Percentiles rank a stretch among this genome's conserved stretches.
phyloP scores from a whole-genome alignment of 2,329 filamentous ascomycete species.

The Cordyceps militaris region DNA sequence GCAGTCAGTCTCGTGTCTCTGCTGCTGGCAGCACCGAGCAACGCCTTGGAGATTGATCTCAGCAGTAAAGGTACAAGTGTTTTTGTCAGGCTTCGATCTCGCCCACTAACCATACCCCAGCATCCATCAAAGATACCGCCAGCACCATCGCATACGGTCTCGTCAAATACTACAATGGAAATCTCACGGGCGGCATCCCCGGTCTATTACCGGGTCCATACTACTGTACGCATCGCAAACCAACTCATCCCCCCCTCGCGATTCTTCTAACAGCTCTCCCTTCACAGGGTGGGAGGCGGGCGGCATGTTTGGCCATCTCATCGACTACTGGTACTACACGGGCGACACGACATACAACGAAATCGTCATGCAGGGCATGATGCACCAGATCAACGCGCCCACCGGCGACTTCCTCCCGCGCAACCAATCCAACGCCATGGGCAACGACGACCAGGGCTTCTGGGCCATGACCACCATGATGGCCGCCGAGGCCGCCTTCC shows the following conservation, averaged over 20 bases:
- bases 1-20: background rate
- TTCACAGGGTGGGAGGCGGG: slow-evolving; percentile 53
- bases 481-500: slow-evolving; percentile 64
- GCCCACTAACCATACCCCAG: slow-evolving; percentile 22
- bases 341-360: slow-evolving; percentile 54
- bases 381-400: slow-evolving; percentile 44
- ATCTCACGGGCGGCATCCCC: slow-evolving; percentile 50
- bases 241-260: slow-evolving; percentile 18
- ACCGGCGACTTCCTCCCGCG: slow-evolving; percentile 51
- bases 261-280: slow-evolving; percentile 11
- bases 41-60: background rate
- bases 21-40: background rate
- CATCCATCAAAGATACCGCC: slow-evolving; percentile 43
- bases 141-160: slow-evolving; percentile 41
- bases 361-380: slow-evolving; percentile 45
- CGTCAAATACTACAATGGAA: slow-evolving; percentile 47
- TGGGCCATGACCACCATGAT: slow-evolving; percentile 68
- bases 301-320: slow-evolving; percentile 55
- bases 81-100: background rate
- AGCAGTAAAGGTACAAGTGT: background rate
- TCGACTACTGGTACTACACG: slow-evolving; percentile 61
- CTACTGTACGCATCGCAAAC: slow-evolving; percentile 46
- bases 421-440: slow-evolving; percentile 46
- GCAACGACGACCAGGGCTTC: slow-evolving; percentile 66
- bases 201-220: slow-evolving; percentile 55